Evolutionary conservation across 257 asterid species (phyloP).

Genomic region (Solanum virginianum): DNA sequence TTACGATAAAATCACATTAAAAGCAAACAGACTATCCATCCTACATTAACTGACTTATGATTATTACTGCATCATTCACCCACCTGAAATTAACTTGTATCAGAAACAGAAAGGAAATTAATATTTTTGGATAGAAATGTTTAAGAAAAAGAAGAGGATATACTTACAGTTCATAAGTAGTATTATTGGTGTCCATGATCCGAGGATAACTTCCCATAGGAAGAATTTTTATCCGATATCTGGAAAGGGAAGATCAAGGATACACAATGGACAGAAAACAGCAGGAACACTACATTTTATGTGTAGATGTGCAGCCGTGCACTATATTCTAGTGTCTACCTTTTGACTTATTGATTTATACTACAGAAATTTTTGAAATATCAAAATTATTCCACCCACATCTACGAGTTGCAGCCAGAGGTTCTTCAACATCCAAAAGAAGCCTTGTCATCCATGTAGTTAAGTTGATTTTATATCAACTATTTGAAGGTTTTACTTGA

Average conservation of each 20-base stretch:
- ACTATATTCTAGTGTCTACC: not conserved
- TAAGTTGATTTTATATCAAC: not conserved
- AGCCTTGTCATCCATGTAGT: not conserved
- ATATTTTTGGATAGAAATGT: not conserved
- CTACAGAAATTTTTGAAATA: not conserved
- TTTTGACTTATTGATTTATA: not conserved
- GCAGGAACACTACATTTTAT: not conserved
- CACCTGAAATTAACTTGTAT: not conserved
- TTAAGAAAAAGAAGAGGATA: not conserved
- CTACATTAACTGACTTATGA: not conserved
- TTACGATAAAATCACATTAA: not conserved
- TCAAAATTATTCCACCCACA: not conserved
- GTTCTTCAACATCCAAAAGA: not conserved
- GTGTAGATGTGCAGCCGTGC: not conserved
- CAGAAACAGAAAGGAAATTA: not conserved
- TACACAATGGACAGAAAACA: not conserved
- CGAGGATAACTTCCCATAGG: conserved; percentile 99
- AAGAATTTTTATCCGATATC: conserved; percentile 83
- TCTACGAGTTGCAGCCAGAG: not conserved
- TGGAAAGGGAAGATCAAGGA: conserved; percentile 7
- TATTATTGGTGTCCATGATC: conserved; percentile 77
- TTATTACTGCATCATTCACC: not conserved
- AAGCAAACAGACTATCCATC: not conserved
- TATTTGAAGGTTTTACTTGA: not conserved
- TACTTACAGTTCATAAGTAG: conserved; percentile 87